Evolutionary conservation across 2,329 filamentous ascomycete species (phyloP).

Genomic region (Neurospora crassa): DNA sequence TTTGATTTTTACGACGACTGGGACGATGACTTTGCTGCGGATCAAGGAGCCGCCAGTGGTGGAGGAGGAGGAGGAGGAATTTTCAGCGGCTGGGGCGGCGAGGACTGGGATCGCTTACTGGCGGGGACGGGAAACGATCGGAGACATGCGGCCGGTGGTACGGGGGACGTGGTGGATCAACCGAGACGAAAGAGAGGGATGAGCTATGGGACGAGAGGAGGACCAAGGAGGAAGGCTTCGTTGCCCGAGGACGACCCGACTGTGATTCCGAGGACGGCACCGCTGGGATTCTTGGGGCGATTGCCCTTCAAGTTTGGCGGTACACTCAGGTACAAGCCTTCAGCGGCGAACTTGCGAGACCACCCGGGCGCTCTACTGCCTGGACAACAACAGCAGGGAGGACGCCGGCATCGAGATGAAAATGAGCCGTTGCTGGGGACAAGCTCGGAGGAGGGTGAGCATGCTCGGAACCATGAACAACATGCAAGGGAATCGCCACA

Average conservation of each 20-base stretch:
- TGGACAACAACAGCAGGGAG: slow-evolving; percentile 22
- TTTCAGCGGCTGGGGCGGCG: slow-evolving; percentile 64
- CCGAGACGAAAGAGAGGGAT: slow-evolving; percentile 69
- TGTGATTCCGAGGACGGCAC: slow-evolving; percentile 79
- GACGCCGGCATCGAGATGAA: slow-evolving; percentile 33
- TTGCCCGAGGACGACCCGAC: slow-evolving; percentile 66
- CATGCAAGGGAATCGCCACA: slow-evolving; percentile 16
- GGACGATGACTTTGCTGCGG: slow-evolving; percentile 47
- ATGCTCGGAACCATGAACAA: slow-evolving; percentile 13
- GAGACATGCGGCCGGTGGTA: slow-evolving; percentile 17
- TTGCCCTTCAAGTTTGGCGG: slow-evolving; percentile 80
- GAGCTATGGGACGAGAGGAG: slow-evolving; percentile 69
- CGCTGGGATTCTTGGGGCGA: slow-evolving; percentile 74
- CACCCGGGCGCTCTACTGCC: slow-evolving; percentile 48
- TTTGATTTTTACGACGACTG: slow-evolving; percentile 99
- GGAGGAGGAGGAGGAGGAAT: slow-evolving; percentile 48
- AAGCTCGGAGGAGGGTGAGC: slow-evolving; percentile 43
- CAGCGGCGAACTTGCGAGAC: slow-evolving; percentile 81
- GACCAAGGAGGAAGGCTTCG: slow-evolving; percentile 33
- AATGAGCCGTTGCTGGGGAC: slow-evolving; percentile 56
- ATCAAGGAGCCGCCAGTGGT: slow-evolving; percentile 25
- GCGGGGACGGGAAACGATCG: slow-evolving; percentile 44
- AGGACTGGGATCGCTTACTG: slow-evolving; percentile 77
- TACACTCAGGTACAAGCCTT: slow-evolving; percentile 78
- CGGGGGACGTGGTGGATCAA: slow-evolving; percentile 43